Base-by-base conservation (phyloP, 2,329 filamentous ascomycete genomes). In the Metarhizium album region DNA sequence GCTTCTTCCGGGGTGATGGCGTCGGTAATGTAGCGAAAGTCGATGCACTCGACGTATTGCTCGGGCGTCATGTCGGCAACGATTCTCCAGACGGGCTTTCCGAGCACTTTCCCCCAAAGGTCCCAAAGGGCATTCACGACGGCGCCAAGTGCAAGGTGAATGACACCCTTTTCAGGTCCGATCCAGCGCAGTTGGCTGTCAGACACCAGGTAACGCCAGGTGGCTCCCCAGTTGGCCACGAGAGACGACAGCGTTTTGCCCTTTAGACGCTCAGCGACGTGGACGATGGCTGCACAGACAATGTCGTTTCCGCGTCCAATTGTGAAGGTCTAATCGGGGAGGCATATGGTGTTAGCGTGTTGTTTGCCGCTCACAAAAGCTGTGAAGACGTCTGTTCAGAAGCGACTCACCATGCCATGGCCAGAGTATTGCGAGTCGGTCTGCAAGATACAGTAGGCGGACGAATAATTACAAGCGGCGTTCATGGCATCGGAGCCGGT, bases 401-500 rank as follows among this genome's bases (percentile, higher is more conserved):
- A 6, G 14, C 22, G 11, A 49, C 60, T 53, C 64, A 86, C 83
- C 86, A 91, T 91, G 62, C 87, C 87, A 63, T 93, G 87, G 14
- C 87, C 87, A 1, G 76, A 75, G 62, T 78, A 78, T 11, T 76
- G 64, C 1, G 85, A 84, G 64, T 94, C 85, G 0, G 90, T 95
- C 64, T 88, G 74, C 46, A 96, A 73, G 61, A 95, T 91, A 67
- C 89, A 95, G 74, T 95, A 96, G n/a, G 90, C 90, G 13, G 90
- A 78, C 1, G 89, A 95, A 71, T 95, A 95, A 70, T 95, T 89
- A 54, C 89, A 87, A 2, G 90, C 89, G 3, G 87, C 86, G 64
- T 96, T 95, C 90, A 95, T 96, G 62, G 89, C 90, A 79, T 96
- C 90, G 8, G 88, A 94, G 61, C 90, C 90, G n/a, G 89, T 95